Percentiles rank a stretch among this genome's conserved stretches.
phyloP scores from a whole-genome alignment of 768 basidiomycete species.

The Kockovaella imperatae region DNA sequence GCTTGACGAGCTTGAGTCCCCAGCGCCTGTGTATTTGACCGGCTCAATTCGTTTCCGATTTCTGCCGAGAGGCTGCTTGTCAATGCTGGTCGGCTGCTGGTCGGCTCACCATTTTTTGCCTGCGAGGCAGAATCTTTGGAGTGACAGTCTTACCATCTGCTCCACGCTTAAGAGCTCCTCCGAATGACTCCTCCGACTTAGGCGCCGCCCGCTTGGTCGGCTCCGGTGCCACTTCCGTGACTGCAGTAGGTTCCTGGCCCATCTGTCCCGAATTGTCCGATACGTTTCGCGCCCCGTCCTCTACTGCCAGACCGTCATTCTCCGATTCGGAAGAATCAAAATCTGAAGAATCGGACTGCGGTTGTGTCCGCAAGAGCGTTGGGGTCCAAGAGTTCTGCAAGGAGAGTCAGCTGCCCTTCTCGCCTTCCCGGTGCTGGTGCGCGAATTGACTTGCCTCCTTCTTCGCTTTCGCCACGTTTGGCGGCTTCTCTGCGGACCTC shows the following conservation, averaged over 20 bases:
- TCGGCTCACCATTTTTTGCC: slow-evolving; percentile 18
- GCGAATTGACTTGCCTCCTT: not conserved
- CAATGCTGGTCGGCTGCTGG: not conserved
- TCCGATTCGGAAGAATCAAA: slow-evolving; percentile 32
- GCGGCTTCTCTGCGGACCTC: not conserved
- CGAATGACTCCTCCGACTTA: slow-evolving; percentile 44
- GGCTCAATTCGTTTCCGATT: slow-evolving; percentile 6
- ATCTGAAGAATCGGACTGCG: slow-evolving; percentile 20
- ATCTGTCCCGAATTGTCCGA: too few relatives aligned
- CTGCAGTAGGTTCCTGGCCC: too few relatives aligned
- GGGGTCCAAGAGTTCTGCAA: slow-evolving; percentile 26
- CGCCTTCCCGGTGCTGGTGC: not conserved
- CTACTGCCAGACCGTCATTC: slow-evolving; percentile 15
- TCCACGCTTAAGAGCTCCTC: slow-evolving; percentile 61
- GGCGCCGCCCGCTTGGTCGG: not conserved
- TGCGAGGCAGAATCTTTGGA: slow-evolving; percentile 49
- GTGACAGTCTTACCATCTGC: slow-evolving; percentile 55
- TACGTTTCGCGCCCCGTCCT: not conserved
- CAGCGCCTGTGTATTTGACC: slow-evolving; percentile 19
- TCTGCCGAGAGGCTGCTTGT: slow-evolving; percentile 1
- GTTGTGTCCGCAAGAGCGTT: slow-evolving; percentile 21
- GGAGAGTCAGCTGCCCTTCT: slow-evolving; percentile 3
- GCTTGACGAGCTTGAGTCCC: slow-evolving; percentile 9
- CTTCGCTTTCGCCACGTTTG: not conserved
- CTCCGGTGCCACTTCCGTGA: too few relatives aligned